These are phyloP conservation scores for Aphanoascus verrucosus DNA, from an alignment of 2,329 filamentous ascomycete species.

Conservation along the genomic window DNA sequence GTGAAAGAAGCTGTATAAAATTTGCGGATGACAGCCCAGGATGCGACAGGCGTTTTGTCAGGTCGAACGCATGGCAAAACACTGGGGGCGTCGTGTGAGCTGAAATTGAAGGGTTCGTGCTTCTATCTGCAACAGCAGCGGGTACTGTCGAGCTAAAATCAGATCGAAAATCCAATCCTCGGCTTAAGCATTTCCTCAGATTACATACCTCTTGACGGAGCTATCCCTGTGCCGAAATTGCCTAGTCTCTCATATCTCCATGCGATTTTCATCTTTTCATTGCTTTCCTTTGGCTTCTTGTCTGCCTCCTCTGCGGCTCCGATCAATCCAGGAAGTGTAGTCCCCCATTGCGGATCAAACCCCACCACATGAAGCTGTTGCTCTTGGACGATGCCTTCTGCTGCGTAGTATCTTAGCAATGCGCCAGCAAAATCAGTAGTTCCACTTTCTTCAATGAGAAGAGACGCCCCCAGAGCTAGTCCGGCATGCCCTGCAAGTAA, in stretches of 20 bases:
- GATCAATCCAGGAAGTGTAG: slow-evolving; percentile 68
- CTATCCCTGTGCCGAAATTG: slow-evolving; percentile 50
- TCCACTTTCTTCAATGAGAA: slow-evolving; percentile 77
- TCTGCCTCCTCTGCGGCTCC: slow-evolving; percentile 39
- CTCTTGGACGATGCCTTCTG: slow-evolving; percentile 83
- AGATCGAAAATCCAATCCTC: neutral
- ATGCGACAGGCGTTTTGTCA: slow-evolving; percentile 54
- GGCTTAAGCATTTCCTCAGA: neutral
- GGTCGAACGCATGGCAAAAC: slow-evolving; percentile 66
- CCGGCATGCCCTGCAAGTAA: slow-evolving; percentile 80
- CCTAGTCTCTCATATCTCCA: slow-evolving; percentile 89
- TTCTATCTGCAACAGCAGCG: slow-evolving; percentile 30
- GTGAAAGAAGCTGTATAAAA: slow-evolving; percentile 40
- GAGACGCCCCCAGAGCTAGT: slow-evolving; percentile 64
- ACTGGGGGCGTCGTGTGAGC: slow-evolving; percentile 24
- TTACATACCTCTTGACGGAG: slow-evolving; percentile 50
- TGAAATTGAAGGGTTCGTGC: slow-evolving; percentile 29
- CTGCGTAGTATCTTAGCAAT: slow-evolving; percentile 77
- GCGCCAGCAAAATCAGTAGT: slow-evolving; percentile 89
- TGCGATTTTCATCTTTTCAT: slow-evolving; percentile 94
- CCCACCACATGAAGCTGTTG: slow-evolving; percentile 82
- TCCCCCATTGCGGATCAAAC: slow-evolving; percentile 65
- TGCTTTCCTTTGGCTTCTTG: slow-evolving; percentile 34
- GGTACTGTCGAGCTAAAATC: slow-evolving; percentile 20
- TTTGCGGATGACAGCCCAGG: slow-evolving; percentile 43